Evolutionary conservation across 129 eudicot species (phyloP).

Genomic region (Artemisia tridentata): DNA sequence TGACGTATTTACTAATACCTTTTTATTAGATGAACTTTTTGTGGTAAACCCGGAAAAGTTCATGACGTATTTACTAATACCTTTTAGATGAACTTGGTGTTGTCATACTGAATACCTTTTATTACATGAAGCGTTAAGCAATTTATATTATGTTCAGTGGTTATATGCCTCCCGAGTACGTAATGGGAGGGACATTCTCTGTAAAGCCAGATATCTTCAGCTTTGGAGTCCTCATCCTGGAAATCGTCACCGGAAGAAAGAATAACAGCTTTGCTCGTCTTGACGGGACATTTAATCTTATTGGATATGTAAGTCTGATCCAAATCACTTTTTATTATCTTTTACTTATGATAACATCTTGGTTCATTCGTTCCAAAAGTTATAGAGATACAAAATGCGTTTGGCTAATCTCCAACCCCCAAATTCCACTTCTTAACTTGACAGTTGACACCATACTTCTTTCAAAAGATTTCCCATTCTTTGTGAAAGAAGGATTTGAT

Average conservation of each 20-base stretch:
- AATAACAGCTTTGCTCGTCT: slow-evolving; percentile 28
- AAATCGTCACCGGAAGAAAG: slow-evolving; percentile 29
- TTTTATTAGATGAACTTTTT: too few relatives aligned
- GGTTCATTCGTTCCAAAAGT: background rate
- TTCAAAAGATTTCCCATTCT: too few relatives aligned
- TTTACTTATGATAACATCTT: background rate
- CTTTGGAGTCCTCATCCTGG: slow-evolving; percentile 30
- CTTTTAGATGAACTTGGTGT: too few relatives aligned
- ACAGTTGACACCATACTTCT: too few relatives aligned
- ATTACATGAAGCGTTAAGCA: background rate
- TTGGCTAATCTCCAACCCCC: too few relatives aligned
- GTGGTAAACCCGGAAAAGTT: too few relatives aligned
- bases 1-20: too few relatives aligned
- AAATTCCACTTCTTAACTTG: too few relatives aligned
- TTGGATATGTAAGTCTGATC: slow-evolving; percentile 35
- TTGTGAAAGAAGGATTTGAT: too few relatives aligned
- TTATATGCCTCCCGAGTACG: slow-evolving; percentile 66
- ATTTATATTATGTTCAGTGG: slow-evolving; percentile 26
- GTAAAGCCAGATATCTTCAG: slow-evolving; percentile 31
- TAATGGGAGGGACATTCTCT: slow-evolving; percentile 42
- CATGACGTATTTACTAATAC: too few relatives aligned
- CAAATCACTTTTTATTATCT: background rate
- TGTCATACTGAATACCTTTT: too few relatives aligned
- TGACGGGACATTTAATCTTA: slow-evolving; percentile 24
- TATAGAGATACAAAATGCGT: too few relatives aligned